Conservation (phyloP, 2,329 filamentous ascomycete species). For the Fusarium fracticaudum region DNA sequence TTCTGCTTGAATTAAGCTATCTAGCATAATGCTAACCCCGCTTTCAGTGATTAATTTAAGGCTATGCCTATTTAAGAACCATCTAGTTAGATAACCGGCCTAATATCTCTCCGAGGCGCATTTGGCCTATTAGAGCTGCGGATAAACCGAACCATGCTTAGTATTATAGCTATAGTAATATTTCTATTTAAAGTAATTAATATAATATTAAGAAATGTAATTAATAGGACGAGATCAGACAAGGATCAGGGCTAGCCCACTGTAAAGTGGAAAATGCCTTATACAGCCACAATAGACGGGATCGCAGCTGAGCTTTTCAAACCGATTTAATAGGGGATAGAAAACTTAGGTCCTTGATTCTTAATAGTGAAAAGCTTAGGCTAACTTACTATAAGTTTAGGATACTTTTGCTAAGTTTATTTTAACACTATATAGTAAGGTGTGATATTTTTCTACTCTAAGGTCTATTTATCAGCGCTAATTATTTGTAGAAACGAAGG, state of each 20-base stretch:
- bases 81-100: too few species aligned
- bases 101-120: too few species aligned
- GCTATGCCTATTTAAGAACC: too few species aligned
- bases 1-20: too few species aligned
- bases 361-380: not conserved
- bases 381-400: not conserved
- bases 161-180: too few species aligned
- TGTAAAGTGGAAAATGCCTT: not conserved
- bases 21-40: too few species aligned
- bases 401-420: not conserved
- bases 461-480: not conserved
- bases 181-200: too few species aligned
- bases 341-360: not conserved
- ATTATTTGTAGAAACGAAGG: too few species aligned
- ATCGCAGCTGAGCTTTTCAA: not conserved
- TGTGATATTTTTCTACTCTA: rapidly evolving
- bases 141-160: too few species aligned
- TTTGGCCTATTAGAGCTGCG: too few species aligned
- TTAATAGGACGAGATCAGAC: not conserved
- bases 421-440: rapidly evolving
- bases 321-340: not conserved
- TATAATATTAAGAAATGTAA: too few species aligned
- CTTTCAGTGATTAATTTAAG: too few species aligned
- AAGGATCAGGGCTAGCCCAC: not conserved
- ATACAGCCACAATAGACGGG: not conserved